These are phyloP conservation scores for Microbotryum violaceum DNA, from an alignment of 1,284 basidiomycete species.

Conservation along the genomic window DNA sequence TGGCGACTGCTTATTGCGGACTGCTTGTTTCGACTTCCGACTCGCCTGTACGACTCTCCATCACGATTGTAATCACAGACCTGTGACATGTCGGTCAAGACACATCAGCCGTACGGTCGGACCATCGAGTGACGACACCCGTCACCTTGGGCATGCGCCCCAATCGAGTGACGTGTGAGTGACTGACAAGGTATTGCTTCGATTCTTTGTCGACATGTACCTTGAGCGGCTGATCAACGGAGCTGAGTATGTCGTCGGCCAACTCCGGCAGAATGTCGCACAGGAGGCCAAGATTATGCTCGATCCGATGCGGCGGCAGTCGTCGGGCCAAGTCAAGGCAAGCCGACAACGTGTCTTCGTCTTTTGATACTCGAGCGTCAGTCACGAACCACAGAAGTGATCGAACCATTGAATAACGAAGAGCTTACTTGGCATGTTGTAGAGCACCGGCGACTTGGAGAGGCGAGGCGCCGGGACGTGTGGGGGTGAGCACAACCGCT, in stretches of 20 bases:
- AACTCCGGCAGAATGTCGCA: conserved; percentile 57
- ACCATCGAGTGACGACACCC: background rate
- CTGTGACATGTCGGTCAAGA: conserved; percentile 1
- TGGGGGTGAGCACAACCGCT: too few relatives aligned
- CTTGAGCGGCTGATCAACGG: conserved; percentile 89
- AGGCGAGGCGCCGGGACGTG: too few relatives aligned
- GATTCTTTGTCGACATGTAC: conserved; percentile 65
- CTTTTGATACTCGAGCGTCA: background rate
- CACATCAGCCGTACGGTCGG: background rate
- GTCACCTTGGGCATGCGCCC: background rate
- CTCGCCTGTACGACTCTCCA: conserved; percentile 84
- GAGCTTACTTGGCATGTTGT: too few relatives aligned
- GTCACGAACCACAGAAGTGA: too few relatives aligned
- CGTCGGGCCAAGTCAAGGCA: conserved; percentile 95
- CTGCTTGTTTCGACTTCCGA: conserved; percentile 24
- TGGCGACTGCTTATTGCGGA: background rate
- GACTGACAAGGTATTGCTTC: conserved; percentile 85
- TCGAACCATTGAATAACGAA: too few relatives aligned
- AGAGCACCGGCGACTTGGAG: too few relatives aligned
- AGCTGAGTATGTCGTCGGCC: conserved; percentile 88
- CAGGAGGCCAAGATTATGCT: conserved; percentile 77
- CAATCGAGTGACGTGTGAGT: background rate
- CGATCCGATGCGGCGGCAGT: conserved; percentile 82
- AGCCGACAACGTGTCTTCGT: conserved; percentile 42
- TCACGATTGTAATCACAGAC: conserved; percentile 84